A percentile compares a stretch with the other conserved stretches of the same genome.
phyloP scores from a whole-genome alignment of 2,329 filamentous ascomycete genomes.

The Penicillium hordei region DNA sequence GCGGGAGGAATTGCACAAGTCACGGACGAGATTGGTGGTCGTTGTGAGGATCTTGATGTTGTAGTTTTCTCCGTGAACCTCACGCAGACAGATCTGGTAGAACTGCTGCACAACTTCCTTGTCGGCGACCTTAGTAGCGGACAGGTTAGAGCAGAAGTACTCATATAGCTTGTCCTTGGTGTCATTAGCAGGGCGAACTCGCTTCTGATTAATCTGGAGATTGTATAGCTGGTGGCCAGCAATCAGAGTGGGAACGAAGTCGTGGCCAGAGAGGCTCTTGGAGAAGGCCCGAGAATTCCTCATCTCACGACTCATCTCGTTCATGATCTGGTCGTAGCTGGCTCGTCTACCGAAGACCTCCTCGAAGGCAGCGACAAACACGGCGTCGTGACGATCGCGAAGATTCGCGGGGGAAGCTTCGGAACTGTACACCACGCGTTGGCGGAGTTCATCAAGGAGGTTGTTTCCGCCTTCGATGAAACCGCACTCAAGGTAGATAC shows the following conservation, averaged over 20 bases:
- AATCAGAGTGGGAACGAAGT: slow-evolving; percentile 35
- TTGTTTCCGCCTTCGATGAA: slow-evolving; percentile 44
- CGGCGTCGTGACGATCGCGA: slow-evolving; percentile 40
- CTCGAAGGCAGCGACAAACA: slow-evolving; percentile 50
- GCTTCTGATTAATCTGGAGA: slow-evolving; percentile 35
- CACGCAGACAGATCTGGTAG: slow-evolving; percentile 35
- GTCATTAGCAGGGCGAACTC: slow-evolving; percentile 28
- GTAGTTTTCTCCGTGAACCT: slow-evolving; percentile 31
- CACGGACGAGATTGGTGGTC: slow-evolving; percentile 29
- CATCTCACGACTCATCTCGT: slow-evolving; percentile 46
- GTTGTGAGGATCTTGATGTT: slow-evolving; percentile 33
- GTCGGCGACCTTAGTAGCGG: slow-evolving; percentile 26
- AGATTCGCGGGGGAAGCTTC: slow-evolving; percentile 29
- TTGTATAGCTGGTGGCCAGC: slow-evolving; percentile 32
- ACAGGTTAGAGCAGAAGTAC: slow-evolving; percentile 39
- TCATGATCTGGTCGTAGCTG: slow-evolving; percentile 43
- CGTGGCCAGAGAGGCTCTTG: slow-evolving; percentile 33
- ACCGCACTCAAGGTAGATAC: slow-evolving; percentile 47
- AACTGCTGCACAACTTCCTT: slow-evolving; percentile 35
- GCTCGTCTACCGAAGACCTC: slow-evolving; percentile 41
- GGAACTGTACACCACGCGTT: slow-evolving; percentile 51
- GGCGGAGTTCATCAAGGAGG: slow-evolving; percentile 50
- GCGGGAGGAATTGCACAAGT: slow-evolving; percentile 30
- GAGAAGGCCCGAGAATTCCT: slow-evolving; percentile 44
- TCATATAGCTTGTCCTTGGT: slow-evolving; percentile 38